These are phyloP conservation scores for Rhodosporidiobolus sp. DNA, from an alignment of 768 basidiomycete genomes.

Conservation along the genomic window DNA sequence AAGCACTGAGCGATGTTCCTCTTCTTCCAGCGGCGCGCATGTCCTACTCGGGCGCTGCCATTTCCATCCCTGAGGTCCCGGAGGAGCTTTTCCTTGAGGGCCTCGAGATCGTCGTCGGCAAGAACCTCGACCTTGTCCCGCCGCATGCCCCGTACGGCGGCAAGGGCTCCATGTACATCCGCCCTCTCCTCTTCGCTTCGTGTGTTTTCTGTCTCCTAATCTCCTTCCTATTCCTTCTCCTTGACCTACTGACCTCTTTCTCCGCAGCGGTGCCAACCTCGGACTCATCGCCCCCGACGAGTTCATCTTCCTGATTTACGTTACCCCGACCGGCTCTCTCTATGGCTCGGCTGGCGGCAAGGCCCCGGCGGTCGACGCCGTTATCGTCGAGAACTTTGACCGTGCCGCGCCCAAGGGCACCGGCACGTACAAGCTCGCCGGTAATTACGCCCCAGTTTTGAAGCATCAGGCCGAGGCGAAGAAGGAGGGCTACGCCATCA, in stretches of 20 bases:
- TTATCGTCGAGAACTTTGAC: slow-evolving; percentile 42
- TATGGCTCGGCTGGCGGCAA: slow-evolving; percentile 40
- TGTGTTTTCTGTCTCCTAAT: neutral
- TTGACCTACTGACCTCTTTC: too few species aligned
- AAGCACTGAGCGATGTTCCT: too few species aligned
- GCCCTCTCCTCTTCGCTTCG: slow-evolving; percentile 22
- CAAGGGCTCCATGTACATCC: slow-evolving; percentile 37
- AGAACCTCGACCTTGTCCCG: slow-evolving; percentile 44
- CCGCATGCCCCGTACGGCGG: slow-evolving; percentile 34
- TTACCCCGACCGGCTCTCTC: slow-evolving; percentile 42
- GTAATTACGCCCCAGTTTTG: slow-evolving; percentile 36
- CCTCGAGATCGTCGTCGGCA: slow-evolving; percentile 32
- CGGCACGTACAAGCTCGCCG: slow-evolving; percentile 30
- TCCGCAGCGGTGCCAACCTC: slow-evolving; percentile 32
- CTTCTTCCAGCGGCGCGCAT: slow-evolving; percentile 2
- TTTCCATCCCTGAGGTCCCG: slow-evolving; percentile 42
- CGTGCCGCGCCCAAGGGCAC: slow-evolving; percentile 42
- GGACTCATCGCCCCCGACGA: slow-evolving; percentile 36
- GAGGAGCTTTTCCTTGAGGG: slow-evolving; percentile 42
- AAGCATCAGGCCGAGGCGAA: slow-evolving; percentile 35
- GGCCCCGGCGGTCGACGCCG: slow-evolving; percentile 41
- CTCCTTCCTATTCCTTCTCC: neutral
- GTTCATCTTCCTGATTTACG: slow-evolving; percentile 42
- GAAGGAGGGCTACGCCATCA: slow-evolving; percentile 43
- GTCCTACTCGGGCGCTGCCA: slow-evolving; percentile 31